Percentiles rank a stretch among this genome's conserved stretches.
phyloP scores from a whole-genome alignment of 2,329 filamentous ascomycete genomes.

The Aspergillus unguis region DNA sequence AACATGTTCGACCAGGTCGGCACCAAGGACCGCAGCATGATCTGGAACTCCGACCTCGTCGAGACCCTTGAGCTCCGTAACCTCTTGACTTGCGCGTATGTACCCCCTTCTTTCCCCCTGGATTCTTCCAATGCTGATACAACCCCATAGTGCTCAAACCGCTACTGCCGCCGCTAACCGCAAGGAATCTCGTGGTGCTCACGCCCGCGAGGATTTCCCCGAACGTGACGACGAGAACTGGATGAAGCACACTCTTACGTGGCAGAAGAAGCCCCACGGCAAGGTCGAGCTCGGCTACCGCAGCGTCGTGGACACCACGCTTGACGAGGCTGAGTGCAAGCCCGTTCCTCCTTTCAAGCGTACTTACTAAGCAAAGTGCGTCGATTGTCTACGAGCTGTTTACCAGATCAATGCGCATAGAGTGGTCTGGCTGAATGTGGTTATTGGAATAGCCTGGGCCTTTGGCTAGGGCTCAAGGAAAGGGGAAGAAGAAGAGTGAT shows the following conservation, averaged over 20 bases:
- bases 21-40: conserved; percentile 99
- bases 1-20: conserved; percentile 74
- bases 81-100: conserved; percentile 91
- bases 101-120: conserved; percentile 28
- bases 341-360: conserved; percentile 91
- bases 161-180: conserved; percentile 85
- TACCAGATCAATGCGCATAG: conserved; percentile 8
- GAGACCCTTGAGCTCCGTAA: conserved; percentile 96
- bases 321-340: conserved; percentile 96
- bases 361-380: conserved; percentile 44
- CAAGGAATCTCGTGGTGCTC: conserved; percentile 95
- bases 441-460: conserved; percentile 5
- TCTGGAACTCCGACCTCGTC: conserved; percentile 97
- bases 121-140: too few species aligned
- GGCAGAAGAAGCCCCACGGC: conserved; percentile 89
- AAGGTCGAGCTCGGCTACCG: conserved; percentile 85
- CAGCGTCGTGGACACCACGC: conserved; percentile 72
- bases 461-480: conserved; percentile 8
- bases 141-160: conserved; percentile 68
- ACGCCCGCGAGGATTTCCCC: conserved; percentile 94
- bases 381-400: not conserved
- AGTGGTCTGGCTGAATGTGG: not conserved
- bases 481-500: conserved; percentile 28
- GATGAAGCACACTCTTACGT: conserved; percentile 99
- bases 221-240: conserved; percentile 93